Evolutionary conservation across 805 yeast genomes (phyloP).

Genomic region (Ascoidea asiatica): DNA sequence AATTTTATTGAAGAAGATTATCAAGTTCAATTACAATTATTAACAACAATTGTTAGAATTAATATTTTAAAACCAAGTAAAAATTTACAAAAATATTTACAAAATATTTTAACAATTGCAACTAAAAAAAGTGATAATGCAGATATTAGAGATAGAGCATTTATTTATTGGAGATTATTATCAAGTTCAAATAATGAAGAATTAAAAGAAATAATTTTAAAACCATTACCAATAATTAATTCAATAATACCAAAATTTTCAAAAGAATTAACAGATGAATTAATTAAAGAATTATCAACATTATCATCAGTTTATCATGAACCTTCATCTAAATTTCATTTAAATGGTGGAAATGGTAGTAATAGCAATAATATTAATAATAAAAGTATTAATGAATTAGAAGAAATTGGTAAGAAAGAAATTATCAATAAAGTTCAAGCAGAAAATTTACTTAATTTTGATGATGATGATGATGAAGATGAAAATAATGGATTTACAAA

Average conservation of each 20-base stretch:
- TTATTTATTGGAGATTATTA: constrained; percentile 65
- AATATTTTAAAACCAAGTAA: constrained; percentile 21
- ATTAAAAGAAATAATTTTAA: constrained; percentile 40
- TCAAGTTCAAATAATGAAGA: constrained; percentile 29
- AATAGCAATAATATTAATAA: constrained; percentile 27
- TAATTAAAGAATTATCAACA: constrained; percentile 67
- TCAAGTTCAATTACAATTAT: constrained; percentile 41
- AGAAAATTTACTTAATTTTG: constrained; percentile 79
- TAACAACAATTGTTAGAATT: constrained; percentile 52
- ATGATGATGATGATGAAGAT: constrained; percentile 36
- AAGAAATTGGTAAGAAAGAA: constrained; percentile 65
- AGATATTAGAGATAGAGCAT: constrained; percentile 72
- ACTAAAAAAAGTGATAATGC: constrained; percentile 57
- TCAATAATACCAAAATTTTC: constrained; percentile 64
- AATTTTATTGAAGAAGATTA: constrained; percentile 48
- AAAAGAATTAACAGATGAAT: constrained; percentile 49
- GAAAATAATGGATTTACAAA: background rate
- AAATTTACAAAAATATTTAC: constrained; percentile 29
- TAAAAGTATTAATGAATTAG: constrained; percentile 64
- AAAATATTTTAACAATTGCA: constrained; percentile 44
- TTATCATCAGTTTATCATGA: constrained; percentile 83
- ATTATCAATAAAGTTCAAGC: constrained; percentile 49
- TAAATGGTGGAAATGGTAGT: constrained; percentile 25
- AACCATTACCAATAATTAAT: constrained; percentile 56
- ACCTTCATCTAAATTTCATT: constrained; percentile 56